Evolutionary conservation across 331 rosid genomes (phyloP), one percentile per base, ranked within the genome.

Genomic region (Quercus phellos): DNA sequence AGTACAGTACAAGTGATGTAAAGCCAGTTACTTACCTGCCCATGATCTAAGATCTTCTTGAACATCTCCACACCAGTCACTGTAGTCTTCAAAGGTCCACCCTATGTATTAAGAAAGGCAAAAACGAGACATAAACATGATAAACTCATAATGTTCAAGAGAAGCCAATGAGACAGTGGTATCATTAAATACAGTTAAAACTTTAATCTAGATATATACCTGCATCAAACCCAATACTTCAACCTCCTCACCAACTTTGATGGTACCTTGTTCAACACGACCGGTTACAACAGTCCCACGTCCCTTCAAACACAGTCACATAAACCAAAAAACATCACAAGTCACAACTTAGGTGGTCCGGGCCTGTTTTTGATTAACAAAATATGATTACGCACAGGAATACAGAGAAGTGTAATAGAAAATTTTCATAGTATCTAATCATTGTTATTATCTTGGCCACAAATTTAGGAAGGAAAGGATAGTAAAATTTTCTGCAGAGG

Each of bases 21-120:
- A 75, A 26, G 29, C 19, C 29, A 55, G 73, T 21, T 66, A 86
- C 88, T 91, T 88, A 93, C 99, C 75, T 93, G 93, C 73, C 99
- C 99, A 70, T 85, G 94, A 82, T 95, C 99, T 87, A 95, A 86
- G 70, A 91, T 95, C 90, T 95, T 95, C 90, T 95, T 95, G 87
- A 95, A 95, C 99, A 95, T 95, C 91, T 95, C 99, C 80, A 95
- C 99, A 78, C 99, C 99, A 50, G 99, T 95, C 68, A 95, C 99
- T 19, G 92, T 88, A 55, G 96, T 87, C 89, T 95, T 93, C 68
- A 87, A 50, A 82, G 99, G 94, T 68, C 92, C 90, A 18, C 94
- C 90, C 96, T 91, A 83, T 79, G 16, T 2, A 46, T 46, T 10
- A 46, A 46, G 17, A 12, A 46, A 46, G 4, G 51, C 51, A 46